Conservation (phyloP, 805 yeast genomes). For the Yamadazyma akitaensis region DNA sequence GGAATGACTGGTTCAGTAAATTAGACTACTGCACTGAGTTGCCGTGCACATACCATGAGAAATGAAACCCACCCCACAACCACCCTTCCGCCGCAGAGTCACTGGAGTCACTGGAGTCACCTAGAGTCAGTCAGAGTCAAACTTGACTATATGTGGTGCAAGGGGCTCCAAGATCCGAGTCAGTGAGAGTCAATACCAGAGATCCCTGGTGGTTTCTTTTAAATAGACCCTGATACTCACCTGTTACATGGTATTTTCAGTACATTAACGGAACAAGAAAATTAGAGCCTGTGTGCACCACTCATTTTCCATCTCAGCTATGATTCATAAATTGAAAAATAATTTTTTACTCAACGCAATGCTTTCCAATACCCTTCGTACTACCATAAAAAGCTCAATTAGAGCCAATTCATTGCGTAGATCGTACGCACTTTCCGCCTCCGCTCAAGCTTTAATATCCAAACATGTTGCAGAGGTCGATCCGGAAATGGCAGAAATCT, state of each 20-base stretch:
- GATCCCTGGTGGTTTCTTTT: too few relatives aligned
- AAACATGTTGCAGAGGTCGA: conserved; percentile 64
- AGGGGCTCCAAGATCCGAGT: too few relatives aligned
- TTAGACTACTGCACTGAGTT: not conserved
- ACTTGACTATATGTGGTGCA: too few relatives aligned
- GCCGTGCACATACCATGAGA: not conserved
- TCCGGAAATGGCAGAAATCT: conserved; percentile 80
- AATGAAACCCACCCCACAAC: not conserved
- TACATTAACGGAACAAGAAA: not conserved
- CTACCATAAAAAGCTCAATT: conserved; percentile 13
- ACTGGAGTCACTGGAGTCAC: not conserved
- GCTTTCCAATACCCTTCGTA: conserved; percentile 29
- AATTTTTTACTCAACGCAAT: conserved; percentile 13
- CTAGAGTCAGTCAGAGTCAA: not conserved
- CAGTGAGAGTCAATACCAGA: too few relatives aligned
- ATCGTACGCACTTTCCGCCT: conserved; percentile 61
- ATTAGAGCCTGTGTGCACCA: not conserved
- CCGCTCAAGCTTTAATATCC: conserved; percentile 64
- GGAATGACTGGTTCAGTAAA: not conserved
- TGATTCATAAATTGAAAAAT: conserved; percentile 9
- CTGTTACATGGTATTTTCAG: too few relatives aligned
- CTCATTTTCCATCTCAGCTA: not conserved
- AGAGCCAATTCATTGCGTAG: conserved; percentile 14
- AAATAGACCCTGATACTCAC: not conserved
- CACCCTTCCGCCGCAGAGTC: not conserved